Conservation (phyloP, 257 asterid genomes). For the Euphrasia confusa region DNA sequence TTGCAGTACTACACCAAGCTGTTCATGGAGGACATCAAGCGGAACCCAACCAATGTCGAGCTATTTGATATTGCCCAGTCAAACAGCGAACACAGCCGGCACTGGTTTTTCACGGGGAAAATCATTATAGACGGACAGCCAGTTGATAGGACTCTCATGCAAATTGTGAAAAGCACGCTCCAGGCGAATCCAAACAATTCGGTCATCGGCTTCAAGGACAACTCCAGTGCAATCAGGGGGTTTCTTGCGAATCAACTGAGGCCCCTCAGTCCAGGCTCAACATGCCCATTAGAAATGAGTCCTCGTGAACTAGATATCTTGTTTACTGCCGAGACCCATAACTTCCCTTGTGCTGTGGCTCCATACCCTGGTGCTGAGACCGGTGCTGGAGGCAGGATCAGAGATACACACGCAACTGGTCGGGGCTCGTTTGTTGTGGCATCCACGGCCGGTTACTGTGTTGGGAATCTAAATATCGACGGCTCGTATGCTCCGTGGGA, state of each 20-base stretch:
- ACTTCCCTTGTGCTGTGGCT: conserved; percentile 97
- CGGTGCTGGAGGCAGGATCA: conserved; percentile 93
- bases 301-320: conserved; percentile 59
- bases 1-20: conserved; percentile 83
- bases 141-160: conserved; percentile 71
- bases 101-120: conserved; percentile 92
- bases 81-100: conserved; percentile 95
- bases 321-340: conserved; percentile 94
- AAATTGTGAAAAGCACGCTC: conserved; percentile 79
- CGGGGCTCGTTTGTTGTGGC: conserved; percentile 89
- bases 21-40: conserved; percentile 68
- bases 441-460: conserved; percentile 90
- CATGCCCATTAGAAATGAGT: conserved; percentile 54
- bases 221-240: conserved; percentile 89
- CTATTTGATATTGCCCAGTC: conserved; percentile 95
- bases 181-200: conserved; percentile 79
- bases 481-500: conserved; percentile 96
- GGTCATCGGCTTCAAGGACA: conserved; percentile 93
- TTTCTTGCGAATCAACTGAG: conserved; percentile 63
- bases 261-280: conserved; percentile 64
- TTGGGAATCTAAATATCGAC: conserved; percentile 83
- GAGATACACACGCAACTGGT: conserved; percentile 97
- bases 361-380: conserved; percentile 99
- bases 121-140: conserved; percentile 73
- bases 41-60: conserved; percentile 89